phyloP scores from a whole-genome alignment of 2,329 filamentous ascomycete species.

The Xylariaceae sp. region DNA sequence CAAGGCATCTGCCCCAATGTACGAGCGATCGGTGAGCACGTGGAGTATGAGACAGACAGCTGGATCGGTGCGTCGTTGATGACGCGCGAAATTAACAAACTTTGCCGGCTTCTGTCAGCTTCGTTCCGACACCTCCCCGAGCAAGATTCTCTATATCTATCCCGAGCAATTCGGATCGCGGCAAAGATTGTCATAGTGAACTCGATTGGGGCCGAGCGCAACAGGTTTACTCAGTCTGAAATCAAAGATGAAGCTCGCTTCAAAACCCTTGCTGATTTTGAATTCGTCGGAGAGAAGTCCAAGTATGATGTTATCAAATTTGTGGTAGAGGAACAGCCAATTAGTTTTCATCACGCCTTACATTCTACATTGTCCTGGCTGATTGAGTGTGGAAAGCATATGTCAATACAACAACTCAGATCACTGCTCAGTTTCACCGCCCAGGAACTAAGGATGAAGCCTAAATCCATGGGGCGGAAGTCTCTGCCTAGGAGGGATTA shows the following conservation, averaged over 20 bases:
- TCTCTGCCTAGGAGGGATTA: constrained; percentile 52
- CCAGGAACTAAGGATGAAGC: constrained; percentile 61
- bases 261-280: constrained; percentile 70
- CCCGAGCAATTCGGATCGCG: constrained; percentile 64
- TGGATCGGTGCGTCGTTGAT: constrained; percentile 97
- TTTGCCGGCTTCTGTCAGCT: constrained; percentile 83
- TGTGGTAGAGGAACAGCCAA: constrained; percentile 78
- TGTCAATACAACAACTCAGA: constrained; percentile 61
- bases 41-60: constrained; percentile 95
- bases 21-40: constrained; percentile 86
- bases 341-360: constrained; percentile 95
- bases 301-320: constrained; percentile 74
- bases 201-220: constrained; percentile 81
- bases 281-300: constrained; percentile 60
- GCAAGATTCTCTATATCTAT: constrained; percentile 62
- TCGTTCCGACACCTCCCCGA: constrained; percentile 67
- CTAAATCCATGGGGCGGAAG: constrained; percentile 55
- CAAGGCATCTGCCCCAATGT: constrained; percentile 96
- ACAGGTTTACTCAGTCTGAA: constrained; percentile 78
- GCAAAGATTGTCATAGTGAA: constrained; percentile 83
- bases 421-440: constrained; percentile 66
- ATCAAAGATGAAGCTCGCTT: constrained; percentile 82
- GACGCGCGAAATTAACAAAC: constrained; percentile 87
- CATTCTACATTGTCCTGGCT: constrained; percentile 97
- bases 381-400: constrained; percentile 77